These are phyloP conservation scores for Pichia cactophila DNA, from an alignment of 1,139 yeast species.

Conservation along the genomic window DNA sequence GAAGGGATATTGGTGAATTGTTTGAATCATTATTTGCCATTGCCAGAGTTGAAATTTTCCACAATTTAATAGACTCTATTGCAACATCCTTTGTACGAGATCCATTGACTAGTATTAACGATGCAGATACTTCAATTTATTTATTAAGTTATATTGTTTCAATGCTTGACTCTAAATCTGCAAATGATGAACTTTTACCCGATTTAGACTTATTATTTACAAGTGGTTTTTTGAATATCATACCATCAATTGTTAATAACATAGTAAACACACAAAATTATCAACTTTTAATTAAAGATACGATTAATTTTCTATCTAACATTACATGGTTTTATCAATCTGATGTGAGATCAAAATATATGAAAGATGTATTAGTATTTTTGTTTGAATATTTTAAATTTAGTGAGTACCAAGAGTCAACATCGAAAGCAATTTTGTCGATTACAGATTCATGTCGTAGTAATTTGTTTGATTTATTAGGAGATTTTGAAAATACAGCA, in stretches of 20 bases:
- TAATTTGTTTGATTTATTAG: slow-evolving; percentile 39
- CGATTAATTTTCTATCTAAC: slow-evolving; percentile 46
- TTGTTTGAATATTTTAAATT: slow-evolving; percentile 33
- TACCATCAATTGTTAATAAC: slow-evolving; percentile 21
- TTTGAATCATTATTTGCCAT: slow-evolving; percentile 64
- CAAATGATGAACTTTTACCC: slow-evolving; percentile 25
- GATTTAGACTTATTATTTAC: slow-evolving; percentile 26
- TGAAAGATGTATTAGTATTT: slow-evolving; percentile 45
- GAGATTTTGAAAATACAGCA: slow-evolving; percentile 45
- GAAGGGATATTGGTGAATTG: slow-evolving; percentile 69
- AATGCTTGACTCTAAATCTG: slow-evolving; percentile 33
- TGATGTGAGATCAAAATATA: slow-evolving; percentile 31
- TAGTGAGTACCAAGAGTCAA: slow-evolving; percentile 29
- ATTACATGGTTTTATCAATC: slow-evolving; percentile 47
- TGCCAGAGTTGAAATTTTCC: slow-evolving; percentile 49
- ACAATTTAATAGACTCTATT: slow-evolving; percentile 41
- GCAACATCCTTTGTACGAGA: slow-evolving; percentile 19
- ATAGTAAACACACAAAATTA: slow-evolving; percentile 17
- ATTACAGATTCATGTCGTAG: slow-evolving; percentile 56
- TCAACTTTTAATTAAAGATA: slow-evolving; percentile 32
- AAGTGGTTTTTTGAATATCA: slow-evolving; percentile 22
- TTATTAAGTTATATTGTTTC: slow-evolving; percentile 49
- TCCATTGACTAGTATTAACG: slow-evolving; percentile 18
- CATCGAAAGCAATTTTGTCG: slow-evolving; percentile 53
- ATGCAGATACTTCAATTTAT: slow-evolving; percentile 64